Evolutionary conservation across 2,329 filamentous ascomycete species (phyloP), one percentile per base, ranked within the genome.

Genomic region (Cercospora zeae-maydis): DNA sequence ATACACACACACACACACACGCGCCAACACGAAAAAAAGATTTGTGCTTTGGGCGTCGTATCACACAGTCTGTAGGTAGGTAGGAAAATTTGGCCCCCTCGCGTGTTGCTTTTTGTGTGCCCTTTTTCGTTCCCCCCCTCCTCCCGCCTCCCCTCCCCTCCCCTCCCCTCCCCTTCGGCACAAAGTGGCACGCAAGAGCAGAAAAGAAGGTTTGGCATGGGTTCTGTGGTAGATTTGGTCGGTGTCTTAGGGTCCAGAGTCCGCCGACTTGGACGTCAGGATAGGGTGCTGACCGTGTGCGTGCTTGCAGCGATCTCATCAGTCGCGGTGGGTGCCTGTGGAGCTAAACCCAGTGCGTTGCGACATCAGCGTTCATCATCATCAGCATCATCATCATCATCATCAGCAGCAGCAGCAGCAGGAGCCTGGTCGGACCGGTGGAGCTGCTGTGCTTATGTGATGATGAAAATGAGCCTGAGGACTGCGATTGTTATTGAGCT

Each of bases 221-320:
- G 49, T n/a, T 31, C 9, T 3, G n/a, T 31, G n/a, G 24, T 27
- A 27, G 24, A 27, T 27, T 6, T 6, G 6, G 30, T 52, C 49
- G 49, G 49, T 21, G 27, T 31, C 49, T 34, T 16, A 27, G 24
- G 27, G 27, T 52, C 49, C 27, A 52, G 42, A 52, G 27, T n/a
- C 19, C 49, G 49, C 49, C 42, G 42, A 47, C 42, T 47, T 49
- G 33, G 63, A 66, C 52, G 63, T 66, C 55, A 56, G 60, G 57
- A 61, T 63, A 66, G 63, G 58, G 63, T 66, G 63, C 61, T 66
- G 53, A 63, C 56, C 42, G 62, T 63, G 60, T 47, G 42, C 42
- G 57, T 59, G 58, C 39, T 36, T 59, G 42, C 47, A 49, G 57
- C 57, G 54, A 30, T 57, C 54, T 42, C 24, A 3, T 42, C 24